A percentile compares a stretch with the other conserved stretches of the same genome.
Evolutionary conservation across 2,329 filamentous ascomycete species (phyloP).

Genomic region (Alternaria panax): DNA sequence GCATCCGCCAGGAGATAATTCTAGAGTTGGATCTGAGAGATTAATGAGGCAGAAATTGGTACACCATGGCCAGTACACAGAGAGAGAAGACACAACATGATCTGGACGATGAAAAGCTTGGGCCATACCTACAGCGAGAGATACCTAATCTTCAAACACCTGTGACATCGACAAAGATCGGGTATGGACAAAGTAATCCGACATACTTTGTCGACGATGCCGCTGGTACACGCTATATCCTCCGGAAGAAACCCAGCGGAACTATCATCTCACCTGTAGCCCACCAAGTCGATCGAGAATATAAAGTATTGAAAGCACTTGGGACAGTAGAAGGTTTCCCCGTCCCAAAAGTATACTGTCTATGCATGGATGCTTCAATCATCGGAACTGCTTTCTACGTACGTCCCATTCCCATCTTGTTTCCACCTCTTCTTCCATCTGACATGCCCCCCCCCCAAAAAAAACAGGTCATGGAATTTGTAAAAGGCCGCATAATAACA

Average conservation of each 20-base stretch:
- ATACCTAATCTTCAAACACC: slow-evolving; percentile 36
- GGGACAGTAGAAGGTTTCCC: slow-evolving; percentile 76
- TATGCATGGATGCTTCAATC: slow-evolving; percentile 81
- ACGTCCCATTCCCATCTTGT: slow-evolving; percentile 1
- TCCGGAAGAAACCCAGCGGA: slow-evolving; percentile 95
- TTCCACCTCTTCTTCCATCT: background rate
- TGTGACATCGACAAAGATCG: slow-evolving; percentile 69
- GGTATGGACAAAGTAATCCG: slow-evolving; percentile 95
- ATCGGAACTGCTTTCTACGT: slow-evolving; percentile 89
- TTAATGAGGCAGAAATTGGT: background rate
- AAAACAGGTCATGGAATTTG: slow-evolving; percentile 80
- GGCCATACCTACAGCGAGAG: slow-evolving; percentile 38
- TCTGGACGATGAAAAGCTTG: slow-evolving; percentile 41
- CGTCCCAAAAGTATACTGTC: slow-evolving; percentile 80
- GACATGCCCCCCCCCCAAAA: background rate
- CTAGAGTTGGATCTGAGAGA: background rate
- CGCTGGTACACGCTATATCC: slow-evolving; percentile 74
- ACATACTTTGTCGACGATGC: slow-evolving; percentile 84
- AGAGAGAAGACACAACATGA: slow-evolving; percentile 36
- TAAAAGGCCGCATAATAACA: slow-evolving; percentile 90
- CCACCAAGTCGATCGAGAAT: slow-evolving; percentile 94
- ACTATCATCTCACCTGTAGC: slow-evolving; percentile 90
- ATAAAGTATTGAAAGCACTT: slow-evolving; percentile 84
- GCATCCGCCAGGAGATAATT: background rate
- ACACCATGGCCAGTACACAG: slow-evolving; percentile 16